Evolutionary conservation across 768 basidiomycete species (phyloP), one percentile per base, ranked within the genome.

Genomic region (Hericium rajendrae): DNA sequence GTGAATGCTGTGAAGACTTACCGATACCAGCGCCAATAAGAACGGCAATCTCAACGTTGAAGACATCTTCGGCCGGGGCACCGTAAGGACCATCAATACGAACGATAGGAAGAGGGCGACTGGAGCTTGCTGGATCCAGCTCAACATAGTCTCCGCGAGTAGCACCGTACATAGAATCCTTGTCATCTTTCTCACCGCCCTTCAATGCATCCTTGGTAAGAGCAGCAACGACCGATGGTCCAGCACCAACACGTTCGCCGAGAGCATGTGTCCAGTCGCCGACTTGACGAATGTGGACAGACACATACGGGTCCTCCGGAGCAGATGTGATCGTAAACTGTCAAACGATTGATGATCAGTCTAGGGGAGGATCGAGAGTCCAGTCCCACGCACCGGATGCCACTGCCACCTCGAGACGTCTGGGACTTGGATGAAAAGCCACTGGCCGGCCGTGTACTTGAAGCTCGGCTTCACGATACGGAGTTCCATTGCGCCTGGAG

Each of bases 301-400:
- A 92, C 48, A 97, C 81, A 68, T 91, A 95, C 2, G 92, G 88
- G 65, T 97, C 94, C 64, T 94, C 91, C 3, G 94, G 94, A 13
- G 94, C 91, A 40, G 92, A 94, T 0, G 92, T 93, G 73, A 94
- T 94, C 40, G 92, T 94, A 72, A 95, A 94, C 88, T 93, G 65
- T 16, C 41, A 43, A 20, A 51, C 40, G 24, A 51, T 8, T 20
- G 51, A 62, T 48, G 39, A 41, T 22, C 11, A 49, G 37, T 48
- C 8, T 22, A 40, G 9, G 32, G 1, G 32, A 32, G 32, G 37
- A 24, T 48, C 37, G 37, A 54, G n/a, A 54, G 11, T 4, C n/a
- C 11, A 59, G 32, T 16, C 16, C 54, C n/a, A 78, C 88, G 65
- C 64, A 94, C 92, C n/a, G 94, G 94, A 72, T 95, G 94, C 93